These are phyloP conservation scores for bread wheat (Triticum aestivum) DNA, from an alignment of 176 grass and related monocot species.

Conservation along the genomic window DNA sequence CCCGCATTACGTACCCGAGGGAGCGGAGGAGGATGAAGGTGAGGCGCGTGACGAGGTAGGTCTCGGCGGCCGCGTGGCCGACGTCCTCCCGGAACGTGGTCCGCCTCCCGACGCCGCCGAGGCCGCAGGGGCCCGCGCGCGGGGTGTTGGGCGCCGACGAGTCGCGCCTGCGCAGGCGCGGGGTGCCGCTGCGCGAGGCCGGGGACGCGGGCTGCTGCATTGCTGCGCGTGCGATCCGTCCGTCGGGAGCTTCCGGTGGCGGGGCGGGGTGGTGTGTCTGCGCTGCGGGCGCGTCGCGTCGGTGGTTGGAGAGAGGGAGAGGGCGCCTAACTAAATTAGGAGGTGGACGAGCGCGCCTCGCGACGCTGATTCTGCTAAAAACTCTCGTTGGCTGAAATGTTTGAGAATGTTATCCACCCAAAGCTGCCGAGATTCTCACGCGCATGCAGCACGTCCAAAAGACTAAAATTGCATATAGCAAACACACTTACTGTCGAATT, in stretches of 20 bases:
- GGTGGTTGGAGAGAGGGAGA: constrained; percentile 5
- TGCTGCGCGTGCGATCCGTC: background rate
- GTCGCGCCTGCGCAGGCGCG: constrained; percentile 33
- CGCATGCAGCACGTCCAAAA: no score
- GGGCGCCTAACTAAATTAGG: constrained; percentile 23
- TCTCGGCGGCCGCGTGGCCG: constrained; percentile 77
- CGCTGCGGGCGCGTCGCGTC: background rate
- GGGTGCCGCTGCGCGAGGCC: background rate
- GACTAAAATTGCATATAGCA: no score
- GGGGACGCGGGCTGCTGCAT: constrained; percentile 18
- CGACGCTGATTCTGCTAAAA: no score
- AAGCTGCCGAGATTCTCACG: no score
- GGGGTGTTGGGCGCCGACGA: background rate
- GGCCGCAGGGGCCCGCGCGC: background rate
- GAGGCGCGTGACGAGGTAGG: constrained; percentile 82
- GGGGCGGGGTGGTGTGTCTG: background rate
- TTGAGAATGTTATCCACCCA: no score
- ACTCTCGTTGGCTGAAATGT: no score
- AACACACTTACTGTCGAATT: no score
- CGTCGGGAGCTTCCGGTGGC: background rate
- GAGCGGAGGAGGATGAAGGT: constrained; percentile 77
- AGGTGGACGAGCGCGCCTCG: constrained; percentile 21
- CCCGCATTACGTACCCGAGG: constrained; percentile 56
- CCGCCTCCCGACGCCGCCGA: background rate
- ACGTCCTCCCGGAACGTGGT: constrained; percentile 62